A percentile compares a stretch with the other conserved stretches of the same genome.
Conservation (phyloP, 2,329 filamentous ascomycete genomes). For the Fusarium sororula region DNA sequence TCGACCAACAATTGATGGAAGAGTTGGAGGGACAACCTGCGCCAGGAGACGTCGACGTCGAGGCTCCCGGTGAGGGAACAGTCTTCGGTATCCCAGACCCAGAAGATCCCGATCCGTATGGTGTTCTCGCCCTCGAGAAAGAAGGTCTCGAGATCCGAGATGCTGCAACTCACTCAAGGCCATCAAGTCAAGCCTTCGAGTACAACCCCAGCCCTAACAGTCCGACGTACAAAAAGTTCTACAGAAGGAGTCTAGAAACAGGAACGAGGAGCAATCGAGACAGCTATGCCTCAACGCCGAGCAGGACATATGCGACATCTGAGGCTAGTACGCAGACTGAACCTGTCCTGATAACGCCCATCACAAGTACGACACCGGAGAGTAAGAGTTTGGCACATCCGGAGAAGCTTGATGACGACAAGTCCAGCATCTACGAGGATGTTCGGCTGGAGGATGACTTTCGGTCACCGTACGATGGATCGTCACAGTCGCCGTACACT, state of each 20-base stretch:
- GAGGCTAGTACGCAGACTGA: conserved; percentile 44
- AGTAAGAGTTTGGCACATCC: background rate
- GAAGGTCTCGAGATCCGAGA: conserved; percentile 50
- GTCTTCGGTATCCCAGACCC: conserved; percentile 51
- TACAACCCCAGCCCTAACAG: conserved; percentile 49
- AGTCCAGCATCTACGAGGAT: conserved; percentile 29
- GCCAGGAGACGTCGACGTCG: conserved; percentile 49
- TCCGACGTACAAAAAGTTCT: conserved; percentile 49
- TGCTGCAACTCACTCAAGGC: conserved; percentile 47
- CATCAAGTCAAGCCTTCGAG: conserved; percentile 49
- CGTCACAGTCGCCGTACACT: background rate
- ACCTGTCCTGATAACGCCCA: conserved; percentile 18
- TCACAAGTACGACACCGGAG: background rate
- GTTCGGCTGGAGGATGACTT: background rate
- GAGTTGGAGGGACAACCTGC: conserved; percentile 48
- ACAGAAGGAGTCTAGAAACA: conserved; percentile 41
- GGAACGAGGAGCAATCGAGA: conserved; percentile 32
- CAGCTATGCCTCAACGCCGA: conserved; percentile 32
- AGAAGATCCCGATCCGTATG: conserved; percentile 51
- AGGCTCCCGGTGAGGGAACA: conserved; percentile 37
- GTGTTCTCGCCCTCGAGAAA: conserved; percentile 48
- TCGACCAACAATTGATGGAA: conserved; percentile 46
- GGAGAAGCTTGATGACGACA: background rate
- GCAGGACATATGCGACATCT: conserved; percentile 32
- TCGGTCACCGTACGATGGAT: background rate